Conservation (phyloP, 768 basidiomycete genomes). For the Mrakia gelida region DNA sequence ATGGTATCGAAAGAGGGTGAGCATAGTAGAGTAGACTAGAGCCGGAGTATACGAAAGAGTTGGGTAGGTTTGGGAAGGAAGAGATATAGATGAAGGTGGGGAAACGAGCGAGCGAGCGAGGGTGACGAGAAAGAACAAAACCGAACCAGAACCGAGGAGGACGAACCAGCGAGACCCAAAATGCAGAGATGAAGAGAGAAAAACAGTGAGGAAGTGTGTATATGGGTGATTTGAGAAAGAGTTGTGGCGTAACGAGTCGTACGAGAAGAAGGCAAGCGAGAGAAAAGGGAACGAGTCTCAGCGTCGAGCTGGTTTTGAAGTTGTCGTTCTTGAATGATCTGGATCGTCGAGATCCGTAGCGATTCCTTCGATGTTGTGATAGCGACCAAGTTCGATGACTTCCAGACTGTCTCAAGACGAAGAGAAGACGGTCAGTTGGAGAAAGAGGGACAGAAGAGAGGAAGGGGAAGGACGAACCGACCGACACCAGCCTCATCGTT, state of each 20-base stretch:
- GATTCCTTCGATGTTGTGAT: constrained; percentile 5
- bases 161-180: neutral
- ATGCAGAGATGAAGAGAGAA: neutral
- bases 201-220: neutral
- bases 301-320: neutral
- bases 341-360: constrained; percentile 1
- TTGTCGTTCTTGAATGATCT: neutral
- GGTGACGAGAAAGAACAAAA: too few relatives aligned
- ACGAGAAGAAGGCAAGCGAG: neutral
- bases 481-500: neutral
- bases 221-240: neutral
- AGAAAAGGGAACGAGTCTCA: neutral
- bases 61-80: too few relatives aligned
- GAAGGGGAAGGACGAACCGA: neutral
- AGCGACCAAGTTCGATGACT: neutral
- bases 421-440: neutral
- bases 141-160: neutral
- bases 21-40: too few relatives aligned
- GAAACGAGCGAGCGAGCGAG: too few relatives aligned
- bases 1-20: too few relatives aligned
- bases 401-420: neutral
- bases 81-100: too few relatives aligned
- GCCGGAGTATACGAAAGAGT: too few relatives aligned
- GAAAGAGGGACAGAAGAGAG: too few relatives aligned
- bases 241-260: neutral